These are phyloP conservation scores for Suhomyces bribrorum DNA, from an alignment of 1,139 yeast species.

Conservation along the genomic window DNA sequence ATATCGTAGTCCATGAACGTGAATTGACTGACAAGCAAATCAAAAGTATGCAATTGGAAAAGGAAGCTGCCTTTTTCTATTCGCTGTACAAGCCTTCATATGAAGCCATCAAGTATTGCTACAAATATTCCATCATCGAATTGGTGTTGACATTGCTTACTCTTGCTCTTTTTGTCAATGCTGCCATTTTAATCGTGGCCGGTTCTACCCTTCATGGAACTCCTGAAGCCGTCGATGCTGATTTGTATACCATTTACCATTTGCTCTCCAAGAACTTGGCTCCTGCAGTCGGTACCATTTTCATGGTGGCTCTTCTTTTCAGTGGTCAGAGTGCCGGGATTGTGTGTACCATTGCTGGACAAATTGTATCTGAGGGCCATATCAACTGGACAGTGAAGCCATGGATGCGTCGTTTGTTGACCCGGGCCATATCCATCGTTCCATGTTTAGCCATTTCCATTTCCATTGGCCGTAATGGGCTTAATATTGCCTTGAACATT, in stretches of 20 bases:
- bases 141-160: constrained; percentile 63
- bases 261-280: constrained; percentile 62
- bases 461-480: constrained; percentile 68
- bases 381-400: constrained; percentile 72
- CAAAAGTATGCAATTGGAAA: constrained; percentile 10
- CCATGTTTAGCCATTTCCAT: constrained; percentile 69
- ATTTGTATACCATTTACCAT: constrained; percentile 69
- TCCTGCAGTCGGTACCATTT: constrained; percentile 69
- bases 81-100: constrained; percentile 61
- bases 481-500: constrained; percentile 67
- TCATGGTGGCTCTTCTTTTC: constrained; percentile 71
- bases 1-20: constrained; percentile 9
- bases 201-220: constrained; percentile 66
- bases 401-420: constrained; percentile 67
- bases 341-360: constrained; percentile 81
- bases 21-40: constrained; percentile 16
- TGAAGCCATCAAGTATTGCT: constrained; percentile 64
- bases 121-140: constrained; percentile 66
- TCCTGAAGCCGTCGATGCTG: constrained; percentile 68
- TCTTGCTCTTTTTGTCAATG: constrained; percentile 73
- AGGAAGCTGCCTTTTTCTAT: constrained; percentile 22
- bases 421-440: constrained; percentile 69
- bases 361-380: constrained; percentile 79
- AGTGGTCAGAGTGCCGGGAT: constrained; percentile 84
- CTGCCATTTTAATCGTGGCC: constrained; percentile 72